These are phyloP conservation scores for Aspergillus terreus DNA, from an alignment of 2,329 filamentous ascomycete genomes.

Conservation along the genomic window DNA sequence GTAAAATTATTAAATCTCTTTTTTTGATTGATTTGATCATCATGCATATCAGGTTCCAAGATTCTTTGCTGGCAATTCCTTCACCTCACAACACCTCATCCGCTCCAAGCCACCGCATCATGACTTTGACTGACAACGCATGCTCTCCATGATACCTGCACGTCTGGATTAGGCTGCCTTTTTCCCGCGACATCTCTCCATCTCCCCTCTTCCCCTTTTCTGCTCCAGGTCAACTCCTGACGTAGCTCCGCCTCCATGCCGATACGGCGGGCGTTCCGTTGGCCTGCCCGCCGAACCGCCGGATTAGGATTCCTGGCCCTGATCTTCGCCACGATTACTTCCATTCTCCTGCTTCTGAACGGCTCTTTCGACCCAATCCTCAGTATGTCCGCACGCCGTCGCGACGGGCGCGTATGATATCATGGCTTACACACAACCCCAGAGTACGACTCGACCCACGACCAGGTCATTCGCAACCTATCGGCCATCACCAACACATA, in stretches of 20 bases:
- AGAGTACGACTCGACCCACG: conserved; percentile 8
- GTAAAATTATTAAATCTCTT: too few species aligned
- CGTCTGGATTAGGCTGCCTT: too few species aligned
- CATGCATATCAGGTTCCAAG: too few species aligned
- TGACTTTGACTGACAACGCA: too few species aligned
- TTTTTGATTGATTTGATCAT: too few species aligned
- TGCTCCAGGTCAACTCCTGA: neutral
- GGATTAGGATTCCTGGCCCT: conserved; percentile 14
- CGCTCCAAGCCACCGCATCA: too few species aligned
- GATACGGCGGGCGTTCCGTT: conserved; percentile 16
- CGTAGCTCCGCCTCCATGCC: conserved; percentile 11
- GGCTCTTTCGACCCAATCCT: conserved; percentile 6
- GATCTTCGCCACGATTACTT: conserved; percentile 10
- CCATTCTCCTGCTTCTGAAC: conserved; percentile 10
- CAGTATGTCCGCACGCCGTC: conserved; percentile 7
- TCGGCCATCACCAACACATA: conserved; percentile 14
- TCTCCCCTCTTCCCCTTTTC: neutral
- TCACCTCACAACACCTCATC: too few species aligned
- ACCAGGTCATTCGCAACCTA: conserved; percentile 13
- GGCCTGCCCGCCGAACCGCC: conserved; percentile 16
- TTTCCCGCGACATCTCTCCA: too few species aligned
- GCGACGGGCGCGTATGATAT: neutral
- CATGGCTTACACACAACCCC: conserved; percentile 2
- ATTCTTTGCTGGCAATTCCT: too few species aligned
- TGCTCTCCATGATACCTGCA: too few species aligned